These are phyloP conservation scores for Rhodotorula babjevae DNA, from an alignment of 768 basidiomycete genomes.

Conservation along the genomic window DNA sequence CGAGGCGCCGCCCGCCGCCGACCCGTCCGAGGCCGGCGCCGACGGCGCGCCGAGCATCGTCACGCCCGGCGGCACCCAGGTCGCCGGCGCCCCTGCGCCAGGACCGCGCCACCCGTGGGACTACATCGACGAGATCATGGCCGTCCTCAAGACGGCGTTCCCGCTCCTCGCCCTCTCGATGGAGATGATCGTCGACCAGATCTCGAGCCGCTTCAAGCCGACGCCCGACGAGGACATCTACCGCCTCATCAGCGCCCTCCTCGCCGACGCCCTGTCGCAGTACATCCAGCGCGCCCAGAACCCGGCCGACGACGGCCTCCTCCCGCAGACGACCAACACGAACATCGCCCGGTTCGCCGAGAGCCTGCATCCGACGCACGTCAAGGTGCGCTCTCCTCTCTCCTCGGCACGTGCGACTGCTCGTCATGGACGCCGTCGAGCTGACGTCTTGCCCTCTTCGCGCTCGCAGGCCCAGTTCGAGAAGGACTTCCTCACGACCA, in stretches of 20 bases:
- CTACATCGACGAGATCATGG: slow-evolving; percentile 84
- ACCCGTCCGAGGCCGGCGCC: neutral
- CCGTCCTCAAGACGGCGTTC: slow-evolving; percentile 90
- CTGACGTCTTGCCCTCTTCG: neutral
- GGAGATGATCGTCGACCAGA: slow-evolving; percentile 96
- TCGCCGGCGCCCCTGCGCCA: slow-evolving; percentile 41
- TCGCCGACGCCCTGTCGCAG: slow-evolving; percentile 73
- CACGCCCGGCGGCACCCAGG: slow-evolving; percentile 42
- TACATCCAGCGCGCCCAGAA: slow-evolving; percentile 47
- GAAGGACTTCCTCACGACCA: slow-evolving; percentile 76
- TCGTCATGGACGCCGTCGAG: neutral
- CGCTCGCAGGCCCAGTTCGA: slow-evolving; percentile 72
- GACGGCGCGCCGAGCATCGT: slow-evolving; percentile 30
- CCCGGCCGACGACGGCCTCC: slow-evolving; percentile 48
- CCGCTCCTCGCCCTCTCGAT: slow-evolving; percentile 88
- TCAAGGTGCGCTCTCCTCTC: slow-evolving; percentile 41
- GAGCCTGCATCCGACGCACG: slow-evolving; percentile 44
- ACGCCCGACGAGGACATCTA: slow-evolving; percentile 89
- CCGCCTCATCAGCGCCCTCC: slow-evolving; percentile 75
- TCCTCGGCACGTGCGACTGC: fast-evolving
- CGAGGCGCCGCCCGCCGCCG: slow-evolving; percentile 35
- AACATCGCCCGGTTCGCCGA: slow-evolving; percentile 49
- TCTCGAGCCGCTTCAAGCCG: slow-evolving; percentile 80
- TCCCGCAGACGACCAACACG: slow-evolving; percentile 46
- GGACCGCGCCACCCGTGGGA: slow-evolving; percentile 66